Evolutionary conservation across 352 stramenopile genomes (phyloP).

Genomic region (Phytophthora pluvialis): DNA sequence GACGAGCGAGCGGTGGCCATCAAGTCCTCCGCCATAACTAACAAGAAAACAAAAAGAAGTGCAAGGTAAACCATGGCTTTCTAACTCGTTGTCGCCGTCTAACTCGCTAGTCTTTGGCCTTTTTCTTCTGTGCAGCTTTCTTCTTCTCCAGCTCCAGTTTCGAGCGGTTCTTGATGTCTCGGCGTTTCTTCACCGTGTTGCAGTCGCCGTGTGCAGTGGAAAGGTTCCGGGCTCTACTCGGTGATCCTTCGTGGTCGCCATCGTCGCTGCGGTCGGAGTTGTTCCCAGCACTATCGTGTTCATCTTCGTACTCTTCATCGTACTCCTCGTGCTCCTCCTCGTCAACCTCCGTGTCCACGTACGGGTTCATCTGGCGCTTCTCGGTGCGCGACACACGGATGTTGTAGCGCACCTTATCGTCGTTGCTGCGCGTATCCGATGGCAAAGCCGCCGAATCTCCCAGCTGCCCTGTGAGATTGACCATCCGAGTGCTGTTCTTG

Average conservation of each 20-base stretch:
- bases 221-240: neutral
- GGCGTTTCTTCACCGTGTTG: slow-evolving; percentile 50
- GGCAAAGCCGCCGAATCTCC: slow-evolving; percentile 37
- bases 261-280: slow-evolving; percentile 18
- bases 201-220: slow-evolving; percentile 6
- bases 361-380: slow-evolving; percentile 69
- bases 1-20: slow-evolving; percentile 4
- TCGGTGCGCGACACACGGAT: slow-evolving; percentile 64
- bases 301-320: slow-evolving; percentile 32
- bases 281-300: slow-evolving; percentile 9
- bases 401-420: slow-evolving; percentile 81
- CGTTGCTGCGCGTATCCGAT: slow-evolving; percentile 49
- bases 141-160: slow-evolving; percentile 74
- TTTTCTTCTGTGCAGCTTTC: slow-evolving; percentile 59
- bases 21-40: slow-evolving; percentile 30
- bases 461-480: slow-evolving; percentile 30
- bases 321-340: slow-evolving; percentile 38
- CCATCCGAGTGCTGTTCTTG: slow-evolving; percentile 75
- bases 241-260: slow-evolving; percentile 1
- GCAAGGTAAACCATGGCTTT: slow-evolving; percentile 27
- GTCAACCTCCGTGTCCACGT: slow-evolving; percentile 44
- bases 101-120: slow-evolving; percentile 37
- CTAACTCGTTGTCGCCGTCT: slow-evolving; percentile 3
- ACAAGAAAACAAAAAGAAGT: slow-evolving; percentile 27
- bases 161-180: slow-evolving; percentile 72